phyloP scores from a whole-genome alignment of 495 filamentous ascomycete genomes.

The Oleoguttula mirabilis region DNA sequence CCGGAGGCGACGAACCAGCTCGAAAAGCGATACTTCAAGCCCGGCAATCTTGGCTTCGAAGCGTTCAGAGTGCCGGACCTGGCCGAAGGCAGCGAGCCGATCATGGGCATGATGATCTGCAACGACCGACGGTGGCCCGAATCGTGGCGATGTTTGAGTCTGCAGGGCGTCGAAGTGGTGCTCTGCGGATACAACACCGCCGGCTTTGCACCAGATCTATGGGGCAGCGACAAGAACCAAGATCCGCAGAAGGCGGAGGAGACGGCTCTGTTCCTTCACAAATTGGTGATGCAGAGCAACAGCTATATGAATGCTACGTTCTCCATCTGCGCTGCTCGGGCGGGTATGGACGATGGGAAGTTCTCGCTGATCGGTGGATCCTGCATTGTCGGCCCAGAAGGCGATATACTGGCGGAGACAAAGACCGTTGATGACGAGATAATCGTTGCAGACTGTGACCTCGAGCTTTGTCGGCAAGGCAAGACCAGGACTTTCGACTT shows the following conservation, averaged over 20 bases:
- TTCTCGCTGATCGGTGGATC: constrained; percentile 38
- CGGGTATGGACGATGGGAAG: constrained; percentile 37
- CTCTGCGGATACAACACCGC: constrained; percentile 40
- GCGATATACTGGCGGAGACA: constrained; percentile 36
- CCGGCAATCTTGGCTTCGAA: constrained; percentile 38
- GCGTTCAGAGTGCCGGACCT: constrained; percentile 39
- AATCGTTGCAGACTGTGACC: constrained; percentile 36
- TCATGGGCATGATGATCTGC: constrained; percentile 42
- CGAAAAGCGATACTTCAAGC: constrained; percentile 40
- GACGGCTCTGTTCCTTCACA: constrained; percentile 36
- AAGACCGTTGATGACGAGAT: constrained; percentile 36
- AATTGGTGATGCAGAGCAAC: constrained; percentile 36
- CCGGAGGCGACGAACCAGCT: constrained; percentile 38
- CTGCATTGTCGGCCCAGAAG: constrained; percentile 40
- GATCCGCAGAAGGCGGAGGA: constrained; percentile 31
- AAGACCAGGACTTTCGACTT: constrained; percentile 39
- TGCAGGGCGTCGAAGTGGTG: constrained; percentile 41
- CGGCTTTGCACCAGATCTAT: constrained; percentile 34
- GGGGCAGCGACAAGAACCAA: constrained; percentile 32
- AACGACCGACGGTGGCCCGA: constrained; percentile 41
- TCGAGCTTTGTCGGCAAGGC: constrained; percentile 33
- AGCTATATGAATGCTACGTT: constrained; percentile 40
- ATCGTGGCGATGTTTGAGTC: constrained; percentile 36
- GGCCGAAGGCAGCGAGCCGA: constrained; percentile 30
- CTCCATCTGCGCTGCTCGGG: constrained; percentile 34